Base-by-base conservation (phyloP, 1,284 basidiomycete species). In the Ganoderma lingzhi region DNA sequence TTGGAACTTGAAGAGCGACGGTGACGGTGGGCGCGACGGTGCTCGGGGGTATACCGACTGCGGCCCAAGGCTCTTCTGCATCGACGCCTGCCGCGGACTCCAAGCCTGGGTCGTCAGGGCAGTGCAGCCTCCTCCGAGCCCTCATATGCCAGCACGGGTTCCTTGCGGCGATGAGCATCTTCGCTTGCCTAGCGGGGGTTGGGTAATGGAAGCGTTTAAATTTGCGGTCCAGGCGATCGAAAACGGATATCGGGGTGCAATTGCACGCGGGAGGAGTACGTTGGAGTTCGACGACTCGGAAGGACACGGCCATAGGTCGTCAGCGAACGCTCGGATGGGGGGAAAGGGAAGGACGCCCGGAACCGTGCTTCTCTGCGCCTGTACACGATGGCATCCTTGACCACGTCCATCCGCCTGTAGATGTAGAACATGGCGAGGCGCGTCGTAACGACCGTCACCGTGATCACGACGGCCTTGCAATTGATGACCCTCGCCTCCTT, bases 341-440 rank as follows among this genome's bases (percentile, higher is more conserved):
- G 30, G 23, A 14, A n/a, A 59, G 6, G 35, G 35, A 58, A 1
- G 2, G 14, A 19, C 6, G 55, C 19, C 30, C n/a, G n/a, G 19
- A 39, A 59, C 56, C 35, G 32, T n/a, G 56, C 56, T 15, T 73
- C 71, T 63, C 95, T 87, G 59, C 91, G 85, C 45, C 86, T 86
- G 66, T 93, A 89, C 76, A 97, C 90, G 15, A 97, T 89, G 0
- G 82, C 78, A 0, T 91, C 88, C 73, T 95, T 93, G 35, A 89
- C 91, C 71, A 86, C 83, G 76, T 91, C 88, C 88, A 97, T 94
- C 79, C 90, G 80, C 60, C 78, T 82, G 75, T 89, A 88, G 75
- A 97, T 93, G 78, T 93, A 97, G 90, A 93, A 95, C 80, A 93
- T 91, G 0, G 95, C 93, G 41, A 82, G 78, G 59, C 94, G 70